These are phyloP conservation scores for Cucumis sativus DNA, from an alignment of 306 rosid species.

Conservation along the genomic window Cucumber_9930_V3 NC_026659.2:28900501-28901000, in stretches of 20 bases:
- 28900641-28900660: background rate
- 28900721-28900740: background rate
- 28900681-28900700: background rate
- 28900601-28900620: background rate
- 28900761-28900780: background rate
- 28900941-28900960: background rate
- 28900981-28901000: background rate
- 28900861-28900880: background rate
- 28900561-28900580: no score
- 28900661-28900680: slow-evolving; percentile 4
- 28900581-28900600: no score
- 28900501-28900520: no score
- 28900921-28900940: background rate
- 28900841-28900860: no score
- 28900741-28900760: background rate
- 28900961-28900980: background rate
- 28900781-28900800: background rate
- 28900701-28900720: slow-evolving; percentile 7
- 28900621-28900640: background rate
- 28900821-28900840: background rate
- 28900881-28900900: background rate
- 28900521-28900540: no score
- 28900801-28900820: slow-evolving; percentile 12
- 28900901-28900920: background rate
- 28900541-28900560: background rate